Evolutionary conservation across 495 filamentous ascomycete species (phyloP).

Genomic region (Penicillium arizonense): DNA sequence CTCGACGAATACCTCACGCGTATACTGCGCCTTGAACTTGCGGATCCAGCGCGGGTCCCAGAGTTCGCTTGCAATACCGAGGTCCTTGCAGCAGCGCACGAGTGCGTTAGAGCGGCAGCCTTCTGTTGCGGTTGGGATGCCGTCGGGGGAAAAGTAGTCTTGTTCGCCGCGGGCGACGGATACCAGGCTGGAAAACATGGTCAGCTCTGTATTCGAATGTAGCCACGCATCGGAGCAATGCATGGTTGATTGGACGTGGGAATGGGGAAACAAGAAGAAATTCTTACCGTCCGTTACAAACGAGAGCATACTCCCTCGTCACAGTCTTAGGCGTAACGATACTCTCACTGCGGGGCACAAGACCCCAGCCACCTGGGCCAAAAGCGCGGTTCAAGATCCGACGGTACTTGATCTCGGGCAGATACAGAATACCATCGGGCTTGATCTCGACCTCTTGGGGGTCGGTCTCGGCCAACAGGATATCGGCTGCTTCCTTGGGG

Average conservation of each 20-base stretch:
- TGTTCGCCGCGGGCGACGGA: constrained; percentile 93
- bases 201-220: constrained; percentile 3
- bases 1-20: constrained; percentile 76
- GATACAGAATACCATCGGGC: constrained; percentile 91
- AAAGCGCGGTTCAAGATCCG: constrained; percentile 89
- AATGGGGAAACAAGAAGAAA: constrained; percentile 9
- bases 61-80: constrained; percentile 90
- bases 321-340: constrained; percentile 85
- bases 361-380: constrained; percentile 92
- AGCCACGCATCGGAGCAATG: not conserved
- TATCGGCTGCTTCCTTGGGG: constrained; percentile 66
- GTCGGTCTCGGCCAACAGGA: constrained; percentile 66
- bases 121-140: constrained; percentile 94
- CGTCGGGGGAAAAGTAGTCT: constrained; percentile 87
- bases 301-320: constrained; percentile 91
- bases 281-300: constrained; percentile 81
- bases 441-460: constrained; percentile 90
- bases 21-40: constrained; percentile 63
- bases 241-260: not conserved
- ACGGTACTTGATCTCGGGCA: constrained; percentile 98
- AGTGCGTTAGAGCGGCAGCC: constrained; percentile 96
- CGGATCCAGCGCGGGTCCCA: constrained; percentile 95
- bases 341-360: constrained; percentile 87
- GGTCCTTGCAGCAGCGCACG: constrained; percentile 95
- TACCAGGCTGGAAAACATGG: constrained; percentile 61